Conservation (phyloP, 768 basidiomycete genomes). For the Fomitopsis serialis region DNA sequence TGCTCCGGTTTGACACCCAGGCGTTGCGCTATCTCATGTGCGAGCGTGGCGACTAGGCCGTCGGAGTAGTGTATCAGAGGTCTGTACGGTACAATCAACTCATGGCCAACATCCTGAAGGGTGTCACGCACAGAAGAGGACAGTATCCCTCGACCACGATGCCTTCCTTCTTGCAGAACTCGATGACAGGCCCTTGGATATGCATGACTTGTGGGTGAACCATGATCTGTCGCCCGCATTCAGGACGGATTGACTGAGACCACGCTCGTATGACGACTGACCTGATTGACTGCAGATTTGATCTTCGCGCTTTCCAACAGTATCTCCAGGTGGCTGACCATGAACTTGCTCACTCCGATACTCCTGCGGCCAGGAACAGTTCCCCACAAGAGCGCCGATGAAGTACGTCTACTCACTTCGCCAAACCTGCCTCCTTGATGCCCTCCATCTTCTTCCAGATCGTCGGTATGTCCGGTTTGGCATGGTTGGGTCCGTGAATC, state of each 20-base stretch:
- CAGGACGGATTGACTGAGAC: neutral
- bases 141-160: conserved; percentile 73
- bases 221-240: conserved; percentile 34
- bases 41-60: too few species aligned
- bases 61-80: too few species aligned
- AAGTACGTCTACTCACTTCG: conserved; percentile 36
- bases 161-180: conserved; percentile 45
- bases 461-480: conserved; percentile 49
- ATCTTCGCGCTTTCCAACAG: conserved; percentile 51
- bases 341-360: conserved; percentile 67
- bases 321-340: conserved; percentile 42
- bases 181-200: conserved; percentile 45
- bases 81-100: too few species aligned
- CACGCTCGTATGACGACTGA: conserved; percentile 25
- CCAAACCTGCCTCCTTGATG: conserved; percentile 45
- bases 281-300: conserved; percentile 58
- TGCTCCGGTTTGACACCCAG: conserved; percentile 54
- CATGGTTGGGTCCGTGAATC: conserved; percentile 50
- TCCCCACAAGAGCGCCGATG: too few species aligned
- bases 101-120: neutral
- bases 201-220: conserved; percentile 66
- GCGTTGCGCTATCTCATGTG: conserved; percentile 5
- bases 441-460: conserved; percentile 59
- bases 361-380: too few species aligned
- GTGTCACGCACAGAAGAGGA: conserved; percentile 40